Evolutionary conservation across 2,329 filamentous ascomycete species (phyloP).

Genomic region (Pseudophaeomoniella oleicola): DNA sequence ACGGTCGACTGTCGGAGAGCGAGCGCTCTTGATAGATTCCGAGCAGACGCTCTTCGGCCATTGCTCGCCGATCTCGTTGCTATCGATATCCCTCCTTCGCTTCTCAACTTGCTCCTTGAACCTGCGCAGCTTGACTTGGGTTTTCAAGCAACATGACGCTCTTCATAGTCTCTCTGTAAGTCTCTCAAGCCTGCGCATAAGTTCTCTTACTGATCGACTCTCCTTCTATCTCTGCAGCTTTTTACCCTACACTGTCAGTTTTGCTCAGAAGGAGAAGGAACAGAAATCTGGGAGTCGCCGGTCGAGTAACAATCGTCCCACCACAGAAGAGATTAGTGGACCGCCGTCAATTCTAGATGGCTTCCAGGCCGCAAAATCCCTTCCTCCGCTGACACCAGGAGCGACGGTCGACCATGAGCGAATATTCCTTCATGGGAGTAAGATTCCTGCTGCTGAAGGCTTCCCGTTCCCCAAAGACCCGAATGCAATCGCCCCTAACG

Average conservation of each 20-base stretch:
- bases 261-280: constrained; percentile 35
- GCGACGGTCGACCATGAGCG: constrained; percentile 26
- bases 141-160: constrained; percentile 35
- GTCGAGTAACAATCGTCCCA: background rate
- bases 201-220: constrained; percentile 4
- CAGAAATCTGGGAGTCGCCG: background rate
- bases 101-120: too few species aligned
- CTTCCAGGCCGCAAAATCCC: constrained; percentile 2
- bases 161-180: constrained; percentile 46
- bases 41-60: too few species aligned
- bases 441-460: background rate
- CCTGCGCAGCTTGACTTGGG: too few species aligned
- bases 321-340: background rate
- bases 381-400: constrained; percentile 20
- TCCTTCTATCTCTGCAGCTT: constrained; percentile 46
- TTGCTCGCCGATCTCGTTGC: too few species aligned
- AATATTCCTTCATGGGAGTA: constrained; percentile 18
- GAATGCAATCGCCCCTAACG: constrained; percentile 49
- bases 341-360: constrained; percentile 1
- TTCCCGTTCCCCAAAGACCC: constrained; percentile 16
- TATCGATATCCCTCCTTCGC: too few species aligned
- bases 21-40: too few species aligned
- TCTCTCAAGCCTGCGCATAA: constrained; percentile 7
- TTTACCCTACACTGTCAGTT: constrained; percentile 82
- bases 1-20: too few species aligned